Evolutionary conservation across 257 asterid genomes (phyloP), one percentile per base, ranked within the genome.

Genomic region (Parsonsia alboflavescens): DNA sequence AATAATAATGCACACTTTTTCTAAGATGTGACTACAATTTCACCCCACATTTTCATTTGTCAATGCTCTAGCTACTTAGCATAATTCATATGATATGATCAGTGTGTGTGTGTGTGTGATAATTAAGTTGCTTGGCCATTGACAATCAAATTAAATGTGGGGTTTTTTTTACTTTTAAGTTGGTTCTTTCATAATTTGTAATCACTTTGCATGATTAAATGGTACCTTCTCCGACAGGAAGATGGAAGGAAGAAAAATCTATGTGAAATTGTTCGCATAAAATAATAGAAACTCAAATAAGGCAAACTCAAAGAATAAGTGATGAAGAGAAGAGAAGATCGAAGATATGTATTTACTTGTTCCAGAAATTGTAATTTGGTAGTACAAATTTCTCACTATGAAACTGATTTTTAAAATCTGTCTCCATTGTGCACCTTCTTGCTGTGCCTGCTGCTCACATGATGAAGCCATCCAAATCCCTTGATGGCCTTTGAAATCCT

Each of bases 381-480:
- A 72, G 56, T 72, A 72, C 68, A 72, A 58, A 33, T 33, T 33
- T 16, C 67, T 42, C 26, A 42, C 19, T 3, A 22, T 22, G 70
- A 2, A 57, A 49, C 68, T 21, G 67, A 45, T 41, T 26, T n/a
- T 33, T 33, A 72, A 67, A 73, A 69, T 63, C 84, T 82, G 77
- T 84, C 87, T n/a, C 88, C 90, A 75, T 80, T 83, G 68, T 91
- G 96, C 77, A 91, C 97, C 88, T 89, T 95, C 89, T 94, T 90
- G 88, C 88, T 88, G 36, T 84, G 85, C 87, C 83, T 90, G 75
- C 77, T 64, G 74, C 76, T 83, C 48, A 81, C 82, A 50, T 82
- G 78, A 73, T 86, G 93, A 83, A 94, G 62, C 99, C 99, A 95
- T 30, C 98, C 96, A 68, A 92, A 53, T 67, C 98, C 96, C 84